Evolutionary conservation across 1,284 basidiomycete genomes (phyloP).

Genomic region (Trichosporon faecale): DNA sequence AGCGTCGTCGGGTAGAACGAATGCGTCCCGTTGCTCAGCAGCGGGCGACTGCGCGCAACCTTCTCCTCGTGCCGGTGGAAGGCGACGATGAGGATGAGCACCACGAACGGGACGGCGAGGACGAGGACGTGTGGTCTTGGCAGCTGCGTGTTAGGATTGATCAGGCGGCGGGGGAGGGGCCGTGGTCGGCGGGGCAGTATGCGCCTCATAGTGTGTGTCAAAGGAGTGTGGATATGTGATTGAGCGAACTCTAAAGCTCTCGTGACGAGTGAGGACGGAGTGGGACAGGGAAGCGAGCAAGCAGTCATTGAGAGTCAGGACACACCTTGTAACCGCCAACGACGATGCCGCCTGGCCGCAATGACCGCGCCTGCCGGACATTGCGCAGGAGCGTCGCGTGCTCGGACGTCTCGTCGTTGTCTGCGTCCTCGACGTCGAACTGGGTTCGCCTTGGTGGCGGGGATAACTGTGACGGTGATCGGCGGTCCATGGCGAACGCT

Average conservation of each 20-base stretch:
- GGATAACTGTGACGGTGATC: neutral
- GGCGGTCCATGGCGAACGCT: neutral
- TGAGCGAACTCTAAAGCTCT: too few species aligned
- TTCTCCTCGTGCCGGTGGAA: slow-evolving; percentile 2
- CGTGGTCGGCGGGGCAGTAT: too few species aligned
- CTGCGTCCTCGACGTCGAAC: neutral
- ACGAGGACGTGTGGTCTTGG: slow-evolving; percentile 14
- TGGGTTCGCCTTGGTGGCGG: neutral
- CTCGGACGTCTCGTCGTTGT: slow-evolving; percentile 7
- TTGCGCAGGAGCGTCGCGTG: slow-evolving; percentile 1
- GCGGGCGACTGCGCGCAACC: neutral
- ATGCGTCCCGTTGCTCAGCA: slow-evolving; percentile 29
- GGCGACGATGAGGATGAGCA: slow-evolving; percentile 13
- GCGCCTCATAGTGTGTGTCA: too few species aligned
- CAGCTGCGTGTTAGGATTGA: slow-evolving; percentile 14
- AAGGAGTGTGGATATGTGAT: neutral
- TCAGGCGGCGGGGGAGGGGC: too few species aligned
- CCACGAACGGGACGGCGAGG: slow-evolving; percentile 4
- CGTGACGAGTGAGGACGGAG: too few species aligned
- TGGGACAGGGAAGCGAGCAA: neutral
- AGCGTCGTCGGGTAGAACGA: slow-evolving; percentile 34
- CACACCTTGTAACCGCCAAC: neutral
- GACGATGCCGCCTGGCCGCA: slow-evolving; percentile 1
- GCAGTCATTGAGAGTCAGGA: neutral
- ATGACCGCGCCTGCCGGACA: neutral